Conservation (phyloP, 2,329 filamentous ascomycete species). For the Thielaviopsis ethacetica region DNA sequence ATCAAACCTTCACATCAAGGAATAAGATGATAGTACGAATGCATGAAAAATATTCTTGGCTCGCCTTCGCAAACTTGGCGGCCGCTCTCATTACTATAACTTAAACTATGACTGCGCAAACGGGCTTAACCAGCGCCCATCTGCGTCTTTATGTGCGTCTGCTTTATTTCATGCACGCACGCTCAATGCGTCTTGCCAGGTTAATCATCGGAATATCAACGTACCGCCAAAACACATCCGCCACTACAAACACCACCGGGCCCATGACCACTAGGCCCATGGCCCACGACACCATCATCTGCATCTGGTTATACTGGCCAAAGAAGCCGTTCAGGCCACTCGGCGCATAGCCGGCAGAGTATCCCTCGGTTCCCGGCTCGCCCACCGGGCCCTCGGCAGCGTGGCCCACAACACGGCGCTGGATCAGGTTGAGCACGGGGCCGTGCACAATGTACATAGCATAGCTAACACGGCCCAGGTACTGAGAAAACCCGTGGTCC, state of each 20-base stretch:
- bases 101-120: background rate
- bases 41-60: background rate
- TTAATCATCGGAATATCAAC: slow-evolving; percentile 12
- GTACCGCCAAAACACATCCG: slow-evolving; percentile 12
- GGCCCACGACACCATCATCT: slow-evolving; percentile 11
- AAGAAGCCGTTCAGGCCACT: slow-evolving; percentile 10
- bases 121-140: background rate
- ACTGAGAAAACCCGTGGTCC: slow-evolving; percentile 32
- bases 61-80: too few relatives aligned
- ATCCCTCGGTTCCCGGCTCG: slow-evolving; percentile 3
- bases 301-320: slow-evolving; percentile 6
- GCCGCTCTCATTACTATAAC: too few relatives aligned
- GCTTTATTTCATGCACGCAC: background rate
- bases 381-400: slow-evolving; percentile 6
- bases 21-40: too few relatives aligned
- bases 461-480: slow-evolving; percentile 44
- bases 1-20: too few relatives aligned
- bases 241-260: slow-evolving; percentile 10
- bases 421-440: slow-evolving; percentile 10
- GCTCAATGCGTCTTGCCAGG: slow-evolving; percentile 10
- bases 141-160: background rate
- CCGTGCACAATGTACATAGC: slow-evolving; percentile 43
- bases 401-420: slow-evolving; percentile 3
- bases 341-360: slow-evolving; percentile 6
- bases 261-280: slow-evolving; percentile 11